Conservation (phyloP, 2,329 filamentous ascomycete species). For the Beauveria rudraprayagi region DNA sequence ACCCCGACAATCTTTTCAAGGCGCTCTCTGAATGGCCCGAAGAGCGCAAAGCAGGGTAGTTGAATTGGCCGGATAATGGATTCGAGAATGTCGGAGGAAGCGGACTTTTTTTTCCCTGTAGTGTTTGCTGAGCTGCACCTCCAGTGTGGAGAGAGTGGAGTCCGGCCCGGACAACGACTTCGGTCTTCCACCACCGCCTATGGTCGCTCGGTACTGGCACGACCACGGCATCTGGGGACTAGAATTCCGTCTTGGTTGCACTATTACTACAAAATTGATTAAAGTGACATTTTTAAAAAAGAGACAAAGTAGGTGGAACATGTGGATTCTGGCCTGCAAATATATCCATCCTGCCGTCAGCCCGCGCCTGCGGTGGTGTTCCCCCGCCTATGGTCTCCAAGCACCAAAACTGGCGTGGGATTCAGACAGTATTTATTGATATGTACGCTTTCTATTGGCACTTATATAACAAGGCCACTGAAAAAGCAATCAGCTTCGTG, state of each 20-base stretch:
- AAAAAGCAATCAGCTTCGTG: no score
- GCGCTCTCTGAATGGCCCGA: not conserved
- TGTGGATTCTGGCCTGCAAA: not conserved
- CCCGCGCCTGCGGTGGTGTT: not conserved
- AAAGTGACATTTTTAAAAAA: not conserved
- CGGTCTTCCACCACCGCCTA: constrained; percentile 4
- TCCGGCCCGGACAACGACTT: not conserved
- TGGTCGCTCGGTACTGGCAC: not conserved
- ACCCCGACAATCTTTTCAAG: not conserved
- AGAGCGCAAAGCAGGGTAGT: not conserved
- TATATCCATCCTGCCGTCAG: not conserved
- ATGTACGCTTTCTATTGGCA: not conserved
- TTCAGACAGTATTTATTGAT: not conserved
- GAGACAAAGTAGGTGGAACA: no score
- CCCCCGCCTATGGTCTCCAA: not conserved
- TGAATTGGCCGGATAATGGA: not conserved
- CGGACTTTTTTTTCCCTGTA: constrained; percentile 1
- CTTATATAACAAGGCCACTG: not conserved
- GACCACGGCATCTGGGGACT: not conserved
- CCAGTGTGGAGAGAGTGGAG: constrained; percentile 6
- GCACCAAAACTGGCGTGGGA: not conserved
- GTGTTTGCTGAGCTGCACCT: not conserved
- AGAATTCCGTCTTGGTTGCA: not conserved
- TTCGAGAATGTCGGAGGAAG: not conserved
- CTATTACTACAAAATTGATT: not conserved